Evolutionary conservation across 2,329 filamentous ascomycete genomes (phyloP).

Genomic region (Teratosphaeria epicoccoides): DNA sequence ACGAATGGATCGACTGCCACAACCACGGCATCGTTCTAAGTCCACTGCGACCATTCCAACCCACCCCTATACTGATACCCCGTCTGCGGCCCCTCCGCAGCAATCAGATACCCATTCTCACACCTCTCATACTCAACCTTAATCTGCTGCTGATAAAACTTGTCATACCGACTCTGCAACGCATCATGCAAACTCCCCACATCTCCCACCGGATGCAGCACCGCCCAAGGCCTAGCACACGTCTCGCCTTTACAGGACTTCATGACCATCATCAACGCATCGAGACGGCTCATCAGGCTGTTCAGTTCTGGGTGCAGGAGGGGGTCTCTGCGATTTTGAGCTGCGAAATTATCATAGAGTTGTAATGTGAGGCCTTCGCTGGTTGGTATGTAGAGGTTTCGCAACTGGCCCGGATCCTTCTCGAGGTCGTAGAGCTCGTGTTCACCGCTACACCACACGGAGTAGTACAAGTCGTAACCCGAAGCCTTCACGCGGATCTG

Average conservation of each 20-base stretch:
- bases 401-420: conserved; percentile 15
- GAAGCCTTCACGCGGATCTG: conserved; percentile 13
- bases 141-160: conserved; percentile 23
- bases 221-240: conserved; percentile 21
- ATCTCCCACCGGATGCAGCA: conserved; percentile 18
- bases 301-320: background rate
- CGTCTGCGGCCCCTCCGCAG: conserved; percentile 43
- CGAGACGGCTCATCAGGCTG: conserved; percentile 17
- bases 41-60: background rate
- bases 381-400: conserved; percentile 12
- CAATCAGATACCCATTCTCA: conserved; percentile 45
- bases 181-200: conserved; percentile 18
- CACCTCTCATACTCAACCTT: conserved; percentile 45
- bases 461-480: conserved; percentile 52
- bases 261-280: conserved; percentile 23
- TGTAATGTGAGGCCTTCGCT: background rate
- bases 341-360: background rate
- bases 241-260: conserved; percentile 22
- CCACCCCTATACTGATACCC: background rate
- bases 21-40: too few species aligned
- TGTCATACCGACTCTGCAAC: conserved; percentile 16
- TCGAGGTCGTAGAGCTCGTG: conserved; percentile 51
- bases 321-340: background rate
- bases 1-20: too few species aligned
- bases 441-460: conserved; percentile 59